A percentile compares a stretch with the other conserved stretches of the same genome.
Conservation (phyloP, 2,329 filamentous ascomycete genomes). For the Cladosporium colombiae region DNA sequence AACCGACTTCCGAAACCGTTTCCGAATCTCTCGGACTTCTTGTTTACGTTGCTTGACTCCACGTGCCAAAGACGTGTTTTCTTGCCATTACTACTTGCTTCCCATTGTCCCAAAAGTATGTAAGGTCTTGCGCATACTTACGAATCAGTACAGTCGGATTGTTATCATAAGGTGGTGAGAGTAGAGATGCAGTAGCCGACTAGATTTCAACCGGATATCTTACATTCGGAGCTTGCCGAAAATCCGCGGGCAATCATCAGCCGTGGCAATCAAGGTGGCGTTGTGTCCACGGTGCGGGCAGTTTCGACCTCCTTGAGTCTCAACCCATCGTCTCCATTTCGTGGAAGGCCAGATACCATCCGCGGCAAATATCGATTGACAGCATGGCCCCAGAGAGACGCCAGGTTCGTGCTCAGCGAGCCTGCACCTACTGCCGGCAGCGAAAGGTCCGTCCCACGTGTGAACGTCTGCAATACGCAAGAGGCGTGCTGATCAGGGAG, state of each 20-base stretch:
- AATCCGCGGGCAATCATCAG: neutral
- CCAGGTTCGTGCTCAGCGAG: slow-evolving; percentile 21
- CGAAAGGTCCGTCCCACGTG: slow-evolving; percentile 19
- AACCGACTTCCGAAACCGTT: neutral
- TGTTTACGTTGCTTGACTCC: neutral
- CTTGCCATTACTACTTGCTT: neutral
- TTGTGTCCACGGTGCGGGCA: neutral
- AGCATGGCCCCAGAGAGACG: slow-evolving; percentile 20
- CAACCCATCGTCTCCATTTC: neutral
- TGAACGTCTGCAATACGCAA: neutral
- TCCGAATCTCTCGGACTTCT: neutral
- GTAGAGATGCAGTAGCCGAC: neutral
- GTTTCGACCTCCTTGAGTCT: neutral
- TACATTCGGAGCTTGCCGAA: neutral
- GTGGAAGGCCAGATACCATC: neutral
- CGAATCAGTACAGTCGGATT: neutral
- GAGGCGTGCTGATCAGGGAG: slow-evolving; percentile 20
- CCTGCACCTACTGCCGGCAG: slow-evolving; percentile 22
- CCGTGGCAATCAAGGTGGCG: neutral
- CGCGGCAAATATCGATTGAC: neutral
- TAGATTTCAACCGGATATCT: neutral
- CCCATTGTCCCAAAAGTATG: too few relatives aligned
- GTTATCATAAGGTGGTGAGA: neutral
- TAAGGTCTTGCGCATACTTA: neutral
- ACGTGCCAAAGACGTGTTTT: neutral